Evolutionary conservation across 225 moss, liverwort and hornwort species (phyloP).

Genomic region (Takakia lepidozioides): DNA sequence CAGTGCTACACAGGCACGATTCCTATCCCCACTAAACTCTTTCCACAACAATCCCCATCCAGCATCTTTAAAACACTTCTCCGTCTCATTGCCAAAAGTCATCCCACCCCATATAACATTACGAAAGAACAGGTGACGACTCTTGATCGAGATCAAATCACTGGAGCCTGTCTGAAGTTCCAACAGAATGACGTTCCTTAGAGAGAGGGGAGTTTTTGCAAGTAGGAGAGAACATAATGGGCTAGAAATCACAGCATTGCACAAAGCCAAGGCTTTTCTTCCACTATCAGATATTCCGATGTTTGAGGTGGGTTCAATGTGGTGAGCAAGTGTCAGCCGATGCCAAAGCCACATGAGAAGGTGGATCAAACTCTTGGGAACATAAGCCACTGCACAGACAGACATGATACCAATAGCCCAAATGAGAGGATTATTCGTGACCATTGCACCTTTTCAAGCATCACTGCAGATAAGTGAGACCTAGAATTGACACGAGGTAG

Average conservation of each 20-base stretch:
- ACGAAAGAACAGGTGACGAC: slow-evolving; percentile 25
- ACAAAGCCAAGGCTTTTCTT: slow-evolving; percentile 20
- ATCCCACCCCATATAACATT: slow-evolving; percentile 28
- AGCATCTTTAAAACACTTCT: slow-evolving; percentile 10
- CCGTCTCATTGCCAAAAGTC: no score
- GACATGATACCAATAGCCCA: no score
- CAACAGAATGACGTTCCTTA: slow-evolving; percentile 21
- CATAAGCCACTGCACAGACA: slow-evolving; percentile 31
- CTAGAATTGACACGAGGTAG: no score
- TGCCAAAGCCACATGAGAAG: slow-evolving; percentile 38
- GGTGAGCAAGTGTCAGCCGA: slow-evolving; percentile 28
- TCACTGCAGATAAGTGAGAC: no score
- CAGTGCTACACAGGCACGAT: slow-evolving; percentile 24
- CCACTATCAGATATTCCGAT: slow-evolving; percentile 8
- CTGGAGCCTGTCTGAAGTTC: slow-evolving; percentile 24
- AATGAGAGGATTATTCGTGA: no score
- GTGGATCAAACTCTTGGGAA: slow-evolving; percentile 21
- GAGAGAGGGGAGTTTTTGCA: slow-evolving; percentile 12
- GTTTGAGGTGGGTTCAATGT: slow-evolving; percentile 13
- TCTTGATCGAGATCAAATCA: slow-evolving; percentile 28
- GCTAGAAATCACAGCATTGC: slow-evolving; percentile 22
- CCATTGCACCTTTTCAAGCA: no score
- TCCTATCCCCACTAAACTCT: slow-evolving; percentile 32
- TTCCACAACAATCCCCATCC: slow-evolving; percentile 40
- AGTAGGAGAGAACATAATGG: slow-evolving; percentile 25